These are phyloP conservation scores for Myxozyma mucilagina DNA, from an alignment of 805 yeast genomes.

Conservation along the genomic window DNA sequence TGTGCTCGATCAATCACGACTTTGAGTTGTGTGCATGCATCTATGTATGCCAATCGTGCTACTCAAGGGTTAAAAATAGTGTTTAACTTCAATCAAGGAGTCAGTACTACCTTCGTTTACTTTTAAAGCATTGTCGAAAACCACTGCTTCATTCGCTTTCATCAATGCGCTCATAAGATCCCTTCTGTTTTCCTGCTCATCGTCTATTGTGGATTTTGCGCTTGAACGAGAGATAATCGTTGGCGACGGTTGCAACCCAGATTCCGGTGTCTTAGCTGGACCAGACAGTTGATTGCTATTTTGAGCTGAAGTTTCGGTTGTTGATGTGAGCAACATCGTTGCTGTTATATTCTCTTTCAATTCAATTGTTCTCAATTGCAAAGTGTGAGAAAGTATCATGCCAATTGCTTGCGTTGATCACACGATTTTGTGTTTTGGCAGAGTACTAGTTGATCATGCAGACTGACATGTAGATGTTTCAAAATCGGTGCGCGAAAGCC, in stretches of 20 bases:
- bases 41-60: slow-evolving; percentile 18
- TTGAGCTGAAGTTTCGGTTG: too few species aligned
- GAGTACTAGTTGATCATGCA: too few species aligned
- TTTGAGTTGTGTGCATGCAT: slow-evolving; percentile 14
- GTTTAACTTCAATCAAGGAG: neutral
- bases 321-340: too few species aligned
- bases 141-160: slow-evolving; percentile 17
- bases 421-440: too few species aligned
- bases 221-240: neutral
- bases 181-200: neutral
- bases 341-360: too few species aligned
- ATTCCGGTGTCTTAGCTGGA: neutral
- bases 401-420: too few species aligned
- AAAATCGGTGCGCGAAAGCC: too few species aligned
- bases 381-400: too few species aligned
- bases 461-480: too few species aligned
- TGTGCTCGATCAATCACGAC: neutral
- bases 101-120: slow-evolving; percentile 3
- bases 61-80: too few species aligned
- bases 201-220: too few species aligned
- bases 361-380: too few species aligned
- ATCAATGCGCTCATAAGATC: slow-evolving; percentile 2
- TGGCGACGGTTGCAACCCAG: neutral
- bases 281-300: neutral
- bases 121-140: slow-evolving; percentile 3